phyloP scores from a whole-genome alignment of 2,329 filamentous ascomycete species.

The Raffaelea arxii region DNA sequence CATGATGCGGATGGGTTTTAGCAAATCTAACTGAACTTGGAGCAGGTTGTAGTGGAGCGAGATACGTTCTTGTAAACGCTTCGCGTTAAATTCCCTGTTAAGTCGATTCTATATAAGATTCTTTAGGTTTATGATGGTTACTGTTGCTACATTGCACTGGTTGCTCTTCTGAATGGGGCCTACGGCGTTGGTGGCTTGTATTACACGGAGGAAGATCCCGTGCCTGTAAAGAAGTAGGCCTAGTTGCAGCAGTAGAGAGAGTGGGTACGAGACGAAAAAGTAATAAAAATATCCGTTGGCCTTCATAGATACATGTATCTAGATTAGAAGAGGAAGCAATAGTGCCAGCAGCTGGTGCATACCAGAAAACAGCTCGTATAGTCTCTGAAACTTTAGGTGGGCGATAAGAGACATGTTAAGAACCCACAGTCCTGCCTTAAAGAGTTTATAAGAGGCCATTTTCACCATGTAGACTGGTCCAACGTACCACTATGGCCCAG shows the following conservation, averaged over 20 bases:
- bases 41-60: not conserved
- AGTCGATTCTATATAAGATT: no score
- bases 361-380: not conserved
- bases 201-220: not conserved
- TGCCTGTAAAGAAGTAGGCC: not conserved
- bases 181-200: no score
- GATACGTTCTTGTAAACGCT: not conserved
- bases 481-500: not conserved
- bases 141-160: no score
- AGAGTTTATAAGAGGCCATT: not conserved
- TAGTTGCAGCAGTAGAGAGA: not conserved
- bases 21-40: not conserved
- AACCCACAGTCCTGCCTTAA: not conserved
- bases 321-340: not conserved
- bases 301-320: not conserved
- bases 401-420: not conserved
- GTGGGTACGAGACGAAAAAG: not conserved
- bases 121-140: no score
- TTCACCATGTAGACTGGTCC: not conserved
- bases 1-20: not conserved
- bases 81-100: no score
- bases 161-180: no score
- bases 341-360: not conserved
- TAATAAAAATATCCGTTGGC: not conserved
- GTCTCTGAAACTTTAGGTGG: not conserved